A percentile compares a stretch with the other conserved stretches of the same genome.
These are phyloP conservation scores for Exophiala sp. DNA, from an alignment of 2,329 filamentous ascomycete species.

Conservation along the genomic window DNA sequence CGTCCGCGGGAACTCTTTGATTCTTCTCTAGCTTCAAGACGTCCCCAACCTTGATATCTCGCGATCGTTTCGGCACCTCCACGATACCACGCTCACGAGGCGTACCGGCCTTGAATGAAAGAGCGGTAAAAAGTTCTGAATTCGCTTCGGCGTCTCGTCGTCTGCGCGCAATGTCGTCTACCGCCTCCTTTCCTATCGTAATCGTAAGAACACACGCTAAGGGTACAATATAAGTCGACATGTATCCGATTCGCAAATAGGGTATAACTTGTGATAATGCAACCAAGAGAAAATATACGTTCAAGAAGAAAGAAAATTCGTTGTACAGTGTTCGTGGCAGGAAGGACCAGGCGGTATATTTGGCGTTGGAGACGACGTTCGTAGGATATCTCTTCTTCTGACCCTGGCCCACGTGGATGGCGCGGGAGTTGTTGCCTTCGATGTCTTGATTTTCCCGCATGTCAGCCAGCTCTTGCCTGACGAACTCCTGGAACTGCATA, in stretches of 20 bases:
- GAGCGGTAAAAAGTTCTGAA: conserved; percentile 77
- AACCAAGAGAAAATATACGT: conserved; percentile 96
- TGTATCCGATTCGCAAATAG: conserved; percentile 83
- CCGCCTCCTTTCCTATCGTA: conserved; percentile 91
- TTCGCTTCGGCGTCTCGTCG: conserved; percentile 91
- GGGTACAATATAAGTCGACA: conserved; percentile 90
- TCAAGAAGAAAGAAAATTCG: conserved; percentile 99
- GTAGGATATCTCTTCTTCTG: conserved; percentile 77
- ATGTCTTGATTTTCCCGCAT: conserved; percentile 36
- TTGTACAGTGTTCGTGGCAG: conserved; percentile 93
- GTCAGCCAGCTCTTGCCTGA: conserved; percentile 26
- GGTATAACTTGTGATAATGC: conserved; percentile 92
- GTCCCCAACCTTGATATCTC: conserved; percentile 88
- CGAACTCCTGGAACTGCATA: conserved; percentile 30
- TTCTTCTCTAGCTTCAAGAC: conserved; percentile 91
- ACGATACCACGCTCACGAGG: conserved; percentile 31
- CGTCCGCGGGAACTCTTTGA: conserved; percentile 88
- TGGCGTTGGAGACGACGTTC: conserved; percentile 93
- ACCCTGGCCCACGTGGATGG: conserved; percentile 68
- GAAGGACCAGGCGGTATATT: conserved; percentile 94
- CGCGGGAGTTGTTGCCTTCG: conserved; percentile 57
- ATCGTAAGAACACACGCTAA: conserved; percentile 87
- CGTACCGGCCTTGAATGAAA: conserved; percentile 55
- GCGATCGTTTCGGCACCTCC: conserved; percentile 75
- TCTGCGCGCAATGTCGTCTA: conserved; percentile 84